Percentiles rank a stretch among this genome's conserved stretches.
These are phyloP conservation scores for Candolleomyces eurysporus DNA, from an alignment of 768 basidiomycete species.

Conservation along the genomic window DNA sequence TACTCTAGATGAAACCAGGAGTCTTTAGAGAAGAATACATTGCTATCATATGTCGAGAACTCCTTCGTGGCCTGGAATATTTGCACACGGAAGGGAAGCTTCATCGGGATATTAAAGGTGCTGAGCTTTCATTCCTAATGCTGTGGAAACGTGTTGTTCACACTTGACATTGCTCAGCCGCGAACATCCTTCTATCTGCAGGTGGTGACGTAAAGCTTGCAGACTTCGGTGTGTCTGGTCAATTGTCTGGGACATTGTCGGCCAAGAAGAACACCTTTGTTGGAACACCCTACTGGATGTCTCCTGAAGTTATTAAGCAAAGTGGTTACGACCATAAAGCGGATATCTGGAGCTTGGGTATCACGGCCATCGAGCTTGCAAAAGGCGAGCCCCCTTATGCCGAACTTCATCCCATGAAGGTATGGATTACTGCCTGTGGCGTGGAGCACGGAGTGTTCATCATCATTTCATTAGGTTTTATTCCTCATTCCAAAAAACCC, in stretches of 20 bases:
- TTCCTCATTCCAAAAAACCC: conserved; percentile 99
- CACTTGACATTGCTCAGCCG: conserved; percentile 50
- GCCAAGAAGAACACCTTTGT: conserved; percentile 99
- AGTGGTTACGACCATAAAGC: conserved; percentile 99
- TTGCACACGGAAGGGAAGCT: conserved; percentile 95
- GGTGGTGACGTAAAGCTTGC: conserved; percentile 96
- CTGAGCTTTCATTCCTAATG: conserved; percentile 10
- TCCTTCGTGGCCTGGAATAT: conserved; percentile 91
- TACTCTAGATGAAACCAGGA: conserved; percentile 91
- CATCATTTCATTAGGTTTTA: conserved; percentile 60
- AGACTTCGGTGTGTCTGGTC: conserved; percentile 98
- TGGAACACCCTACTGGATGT: conserved; percentile 99
- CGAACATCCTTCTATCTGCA: conserved; percentile 90
- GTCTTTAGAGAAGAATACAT: conserved; percentile 99
- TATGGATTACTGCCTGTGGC: conserved; percentile 22
- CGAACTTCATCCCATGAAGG: conserved; percentile 99
- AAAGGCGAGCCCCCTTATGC: conserved; percentile 98
- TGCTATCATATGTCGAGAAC: conserved; percentile 92
- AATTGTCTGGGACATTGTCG: conserved; percentile 87
- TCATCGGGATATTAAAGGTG: conserved; percentile 99
- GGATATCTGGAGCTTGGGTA: conserved; percentile 98
- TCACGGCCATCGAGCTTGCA: conserved; percentile 96
- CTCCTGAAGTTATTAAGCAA: conserved; percentile 99
- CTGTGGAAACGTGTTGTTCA: background rate
- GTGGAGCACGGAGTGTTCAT: background rate